A percentile compares a stretch with the other conserved stretches of the same genome.
Evolutionary conservation across 2,329 filamentous ascomycete species (phyloP).

Genomic region (Graphiopsis chlorocephala): DNA sequence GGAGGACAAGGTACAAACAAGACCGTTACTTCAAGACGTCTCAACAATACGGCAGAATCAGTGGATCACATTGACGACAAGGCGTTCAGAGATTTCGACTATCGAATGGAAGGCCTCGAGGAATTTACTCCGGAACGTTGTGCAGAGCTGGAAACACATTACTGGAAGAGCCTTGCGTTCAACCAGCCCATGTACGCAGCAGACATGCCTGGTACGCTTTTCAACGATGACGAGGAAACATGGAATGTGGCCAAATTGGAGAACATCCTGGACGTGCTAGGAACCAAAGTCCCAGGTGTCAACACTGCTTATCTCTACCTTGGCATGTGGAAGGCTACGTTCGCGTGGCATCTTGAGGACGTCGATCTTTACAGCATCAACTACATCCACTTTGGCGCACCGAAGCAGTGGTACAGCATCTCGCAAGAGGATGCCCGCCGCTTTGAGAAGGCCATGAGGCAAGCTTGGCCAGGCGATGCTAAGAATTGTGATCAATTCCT

Average conservation of each 20-base stretch:
- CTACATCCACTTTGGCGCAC: constrained; percentile 96
- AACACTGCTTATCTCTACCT: constrained; percentile 97
- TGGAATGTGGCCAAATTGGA: constrained; percentile 97
- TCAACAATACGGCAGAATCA: constrained; percentile 77
- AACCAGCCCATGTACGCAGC: constrained; percentile 93
- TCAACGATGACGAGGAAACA: constrained; percentile 74
- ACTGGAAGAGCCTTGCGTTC: constrained; percentile 97
- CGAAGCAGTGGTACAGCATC: constrained; percentile 99
- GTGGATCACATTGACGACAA: constrained; percentile 82
- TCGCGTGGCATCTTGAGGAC: constrained; percentile 98
- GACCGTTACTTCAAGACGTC: constrained; percentile 81
- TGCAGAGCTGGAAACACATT: constrained; percentile 87
- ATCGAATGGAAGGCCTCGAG: constrained; percentile 75
- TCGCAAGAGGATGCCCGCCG: constrained; percentile 89
- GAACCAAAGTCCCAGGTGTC: constrained; percentile 93
- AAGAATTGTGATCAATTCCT: constrained; percentile 96
- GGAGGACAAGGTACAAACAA: constrained; percentile 55
- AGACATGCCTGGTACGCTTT: constrained; percentile 92
- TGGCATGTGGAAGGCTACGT: constrained; percentile 99
- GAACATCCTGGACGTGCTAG: constrained; percentile 88
- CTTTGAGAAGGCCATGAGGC: constrained; percentile 94
- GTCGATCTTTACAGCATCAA: constrained; percentile 99
- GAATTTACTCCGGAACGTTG: constrained; percentile 90
- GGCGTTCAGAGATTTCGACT: constrained; percentile 87
- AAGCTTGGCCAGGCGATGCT: constrained; percentile 87